A percentile compares a stretch with the other conserved stretches of the same genome.
phyloP scores from a whole-genome alignment of 306 rosid genomes.

The Fragaria ananassa region DNA sequence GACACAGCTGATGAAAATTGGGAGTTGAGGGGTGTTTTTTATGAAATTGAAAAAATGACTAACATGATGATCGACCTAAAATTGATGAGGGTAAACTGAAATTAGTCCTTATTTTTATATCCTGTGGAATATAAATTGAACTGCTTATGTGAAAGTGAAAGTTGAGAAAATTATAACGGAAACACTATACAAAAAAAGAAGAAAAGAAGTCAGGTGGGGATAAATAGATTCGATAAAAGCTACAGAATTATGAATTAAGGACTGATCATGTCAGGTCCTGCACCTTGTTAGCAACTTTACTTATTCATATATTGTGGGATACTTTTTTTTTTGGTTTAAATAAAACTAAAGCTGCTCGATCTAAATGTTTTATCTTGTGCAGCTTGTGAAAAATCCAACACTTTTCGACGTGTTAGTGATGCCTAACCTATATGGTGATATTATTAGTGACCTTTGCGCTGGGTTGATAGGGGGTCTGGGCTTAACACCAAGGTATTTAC shows the following conservation, averaged over 20 bases:
- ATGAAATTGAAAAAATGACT: too few relatives aligned
- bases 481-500: conserved; percentile 76
- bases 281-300: not conserved
- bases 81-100: too few relatives aligned
- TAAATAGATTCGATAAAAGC: not conserved
- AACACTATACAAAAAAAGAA: not conserved
- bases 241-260: not conserved
- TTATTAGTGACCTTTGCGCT: conserved; percentile 98
- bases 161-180: not conserved
- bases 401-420: conserved; percentile 96
- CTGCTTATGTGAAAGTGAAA: not conserved
- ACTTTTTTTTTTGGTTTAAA: not conserved
- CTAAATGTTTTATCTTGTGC: conserved; percentile 25
- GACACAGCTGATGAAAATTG: too few relatives aligned
- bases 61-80: too few relatives aligned
- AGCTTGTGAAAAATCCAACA: conserved; percentile 99
- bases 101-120: not conserved
- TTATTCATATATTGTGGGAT: not conserved
- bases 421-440: conserved; percentile 99
- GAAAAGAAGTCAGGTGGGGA: not conserved
- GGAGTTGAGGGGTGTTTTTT: too few relatives aligned
- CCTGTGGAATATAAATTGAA: not conserved
- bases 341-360: not conserved
- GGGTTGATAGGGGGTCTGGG: conserved; percentile 98
- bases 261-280: not conserved